Percentiles rank a stretch among this genome's conserved stretches.
phyloP scores from a whole-genome alignment of 179 eudicot species.

The Patellifolia procumbens region DNA sequence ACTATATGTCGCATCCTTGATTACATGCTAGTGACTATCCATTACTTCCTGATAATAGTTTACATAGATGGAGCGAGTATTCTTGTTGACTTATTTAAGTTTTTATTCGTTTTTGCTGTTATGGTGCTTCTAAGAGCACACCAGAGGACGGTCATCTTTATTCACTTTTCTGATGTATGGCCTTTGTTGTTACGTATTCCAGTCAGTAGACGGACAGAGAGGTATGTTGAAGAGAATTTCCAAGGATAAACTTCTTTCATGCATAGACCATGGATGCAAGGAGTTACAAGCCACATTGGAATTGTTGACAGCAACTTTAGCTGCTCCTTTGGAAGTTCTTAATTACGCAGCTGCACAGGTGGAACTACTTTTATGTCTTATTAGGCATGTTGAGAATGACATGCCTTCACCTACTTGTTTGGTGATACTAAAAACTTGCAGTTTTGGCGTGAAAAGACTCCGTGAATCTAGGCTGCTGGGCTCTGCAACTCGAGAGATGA shows the following conservation, averaged over 20 bases:
- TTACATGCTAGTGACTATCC: neutral
- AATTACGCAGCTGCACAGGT: constrained; percentile 60
- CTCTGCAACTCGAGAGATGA: constrained; percentile 42
- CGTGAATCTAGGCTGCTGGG: constrained; percentile 43
- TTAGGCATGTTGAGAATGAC: constrained; percentile 38
- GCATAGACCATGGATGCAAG: constrained; percentile 54
- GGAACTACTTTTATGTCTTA: constrained; percentile 67
- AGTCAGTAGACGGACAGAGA: constrained; percentile 44
- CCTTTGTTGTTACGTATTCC: constrained; percentile 33
- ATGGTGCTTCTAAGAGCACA: neutral
- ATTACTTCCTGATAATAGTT: constrained; percentile 10
- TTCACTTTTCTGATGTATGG: neutral
- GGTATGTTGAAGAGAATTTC: constrained; percentile 39
- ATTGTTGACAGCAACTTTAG: constrained; percentile 47
- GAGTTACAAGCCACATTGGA: constrained; percentile 51
- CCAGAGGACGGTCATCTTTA: neutral
- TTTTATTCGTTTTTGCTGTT: neutral
- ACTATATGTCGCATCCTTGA: neutral
- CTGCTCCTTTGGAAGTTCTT: constrained; percentile 56
- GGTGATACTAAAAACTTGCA: constrained; percentile 55
- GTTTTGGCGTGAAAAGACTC: constrained; percentile 63
- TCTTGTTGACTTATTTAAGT: neutral
- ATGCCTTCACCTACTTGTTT: constrained; percentile 46
- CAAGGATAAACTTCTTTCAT: constrained; percentile 49
- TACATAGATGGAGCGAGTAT: neutral